Percentiles rank a stretch among this genome's conserved stretches.
Conservation (phyloP, 129 eudicot species). For the Chrysanthemum makinoi region DNA sequence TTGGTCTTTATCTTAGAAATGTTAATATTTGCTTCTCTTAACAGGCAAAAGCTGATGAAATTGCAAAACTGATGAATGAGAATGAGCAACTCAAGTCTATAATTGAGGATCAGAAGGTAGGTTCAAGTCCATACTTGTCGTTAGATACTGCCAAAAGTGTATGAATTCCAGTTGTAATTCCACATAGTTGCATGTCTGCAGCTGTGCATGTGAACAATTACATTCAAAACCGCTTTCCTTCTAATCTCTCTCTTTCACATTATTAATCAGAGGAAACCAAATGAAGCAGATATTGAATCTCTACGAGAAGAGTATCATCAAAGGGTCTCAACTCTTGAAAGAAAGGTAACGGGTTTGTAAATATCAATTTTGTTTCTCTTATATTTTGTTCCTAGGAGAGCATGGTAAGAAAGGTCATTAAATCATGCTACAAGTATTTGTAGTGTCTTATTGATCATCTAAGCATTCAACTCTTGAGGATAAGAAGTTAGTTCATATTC, state of each 20-base stretch:
- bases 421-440: not conserved
- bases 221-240: not conserved
- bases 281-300: conserved; percentile 87
- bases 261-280: conserved; percentile 70
- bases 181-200: not conserved
- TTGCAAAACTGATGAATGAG: conserved; percentile 78
- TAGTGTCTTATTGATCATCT: not conserved
- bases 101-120: conserved; percentile 69
- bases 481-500: conserved; percentile 7
- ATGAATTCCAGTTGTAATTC: not conserved
- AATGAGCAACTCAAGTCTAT: conserved; percentile 83
- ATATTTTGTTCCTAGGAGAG: not conserved
- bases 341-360: conserved; percentile 55
- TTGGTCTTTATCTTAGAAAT: not conserved
- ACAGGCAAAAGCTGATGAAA: conserved; percentile 97
- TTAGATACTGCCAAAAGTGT: conserved; percentile 10
- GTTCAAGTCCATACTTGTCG: conserved; percentile 19
- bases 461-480: not conserved
- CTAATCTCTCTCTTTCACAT: conserved; percentile 19
- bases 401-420: conserved; percentile 15
- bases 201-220: conserved; percentile 13
- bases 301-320: conserved; percentile 93
- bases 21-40: conserved; percentile 6
- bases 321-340: conserved; percentile 78
- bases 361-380: conserved; percentile 2